Conservation (phyloP, 257 asterid genomes). For the Paulownia fortunei region DNA sequence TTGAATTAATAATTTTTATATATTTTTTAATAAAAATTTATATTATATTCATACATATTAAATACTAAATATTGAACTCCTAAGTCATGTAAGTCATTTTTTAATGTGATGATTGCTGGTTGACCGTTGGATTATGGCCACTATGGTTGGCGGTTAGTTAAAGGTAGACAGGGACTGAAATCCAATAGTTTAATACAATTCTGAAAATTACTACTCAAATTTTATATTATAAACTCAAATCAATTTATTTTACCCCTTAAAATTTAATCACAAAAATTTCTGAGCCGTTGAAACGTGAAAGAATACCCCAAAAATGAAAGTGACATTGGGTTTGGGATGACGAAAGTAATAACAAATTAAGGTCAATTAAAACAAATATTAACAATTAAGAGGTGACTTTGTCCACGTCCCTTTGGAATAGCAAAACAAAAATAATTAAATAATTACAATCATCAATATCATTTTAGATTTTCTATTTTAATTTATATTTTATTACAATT, state of each 20-base stretch:
- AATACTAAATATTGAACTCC: no score
- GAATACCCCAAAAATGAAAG: slow-evolving; percentile 3
- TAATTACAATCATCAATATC: not conserved
- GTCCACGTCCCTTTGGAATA: slow-evolving; percentile 32
- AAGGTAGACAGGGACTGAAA: slow-evolving; percentile 22
- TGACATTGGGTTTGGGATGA: slow-evolving; percentile 26
- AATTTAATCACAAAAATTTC: not conserved
- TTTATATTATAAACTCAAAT: no score
- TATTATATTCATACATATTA: no score
- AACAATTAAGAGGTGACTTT: slow-evolving; percentile 27
- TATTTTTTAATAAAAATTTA: no score
- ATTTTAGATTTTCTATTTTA: no score
- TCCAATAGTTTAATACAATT: not conserved
- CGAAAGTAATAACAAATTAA: not conserved
- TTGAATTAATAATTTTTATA: no score
- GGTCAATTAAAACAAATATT: slow-evolving; percentile 17
- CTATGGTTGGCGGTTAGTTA: slow-evolving; percentile 27
- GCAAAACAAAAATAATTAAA: not conserved
- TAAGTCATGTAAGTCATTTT: no score
- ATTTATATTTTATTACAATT: no score
- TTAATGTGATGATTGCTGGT: slow-evolving; percentile 23
- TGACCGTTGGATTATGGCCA: slow-evolving; percentile 32
- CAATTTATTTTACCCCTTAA: not conserved
- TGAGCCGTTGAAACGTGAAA: slow-evolving; percentile 5
- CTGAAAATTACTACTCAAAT: not conserved